Base-by-base conservation (phyloP, 371 early-diverging fungal species). In the Mucor velutinosus region DNA sequence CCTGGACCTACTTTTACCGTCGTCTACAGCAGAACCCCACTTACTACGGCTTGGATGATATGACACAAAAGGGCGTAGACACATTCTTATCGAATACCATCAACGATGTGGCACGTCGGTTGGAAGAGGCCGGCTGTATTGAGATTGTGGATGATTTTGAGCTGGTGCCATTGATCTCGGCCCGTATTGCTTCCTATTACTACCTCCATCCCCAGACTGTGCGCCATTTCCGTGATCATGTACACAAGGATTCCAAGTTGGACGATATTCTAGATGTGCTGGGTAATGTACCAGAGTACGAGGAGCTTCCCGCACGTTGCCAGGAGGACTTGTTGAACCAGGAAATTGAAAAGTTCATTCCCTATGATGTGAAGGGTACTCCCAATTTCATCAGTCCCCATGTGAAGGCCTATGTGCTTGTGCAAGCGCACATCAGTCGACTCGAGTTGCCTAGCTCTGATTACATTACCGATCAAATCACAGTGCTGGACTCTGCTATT, bases 1-100 rank as follows among this genome's bases (percentile, higher is more conserved):
- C 93, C 0, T 96, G 97, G 96, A 98, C 99, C 1, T 99, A 95
- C 68, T 86, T 97, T 53, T 97, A 91, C 82, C 87, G 95, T 12
- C 87, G 99, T 11, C 74, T 98, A 56, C 88, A 89, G 68, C 91
- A 90, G 76, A 99, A 99, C 72, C 99, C 99, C 6, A 90, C 94
- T 1, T 99, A 94, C 75, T 99, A 99, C 72, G 97, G 95, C 0
- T 80, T 94, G n/a, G 88, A 92, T 51, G 95, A 93, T 45, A 64
- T 86, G 61, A 80, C 92, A 0, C 89, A 87, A 3, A 72, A 73
- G 17, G 90, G 89, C 17, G 81, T 96, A 17, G 89, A 92, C 69
- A 70, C 68, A 2, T 94, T 88, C 74, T 70, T 99, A 65, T 94
- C 96, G 0, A 70, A 84, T 17, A 76, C 94, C 59, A 85, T 98